Evolutionary conservation across 495 filamentous ascomycete species (phyloP).

Genomic region (Tuber indicum): DNA sequence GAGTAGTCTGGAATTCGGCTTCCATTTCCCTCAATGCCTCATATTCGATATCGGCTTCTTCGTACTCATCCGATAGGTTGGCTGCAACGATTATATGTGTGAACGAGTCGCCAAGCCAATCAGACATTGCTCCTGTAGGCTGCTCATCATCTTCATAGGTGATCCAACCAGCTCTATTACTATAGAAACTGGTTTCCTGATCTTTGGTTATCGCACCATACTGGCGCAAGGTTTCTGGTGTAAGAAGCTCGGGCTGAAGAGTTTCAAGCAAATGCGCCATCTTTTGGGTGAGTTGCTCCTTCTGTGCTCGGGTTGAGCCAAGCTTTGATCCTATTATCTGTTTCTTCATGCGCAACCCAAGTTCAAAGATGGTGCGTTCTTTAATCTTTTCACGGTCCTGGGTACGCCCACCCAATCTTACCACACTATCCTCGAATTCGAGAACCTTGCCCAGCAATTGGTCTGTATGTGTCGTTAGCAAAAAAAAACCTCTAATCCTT

Average conservation of each 20-base stretch:
- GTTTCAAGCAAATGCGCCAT: constrained; percentile 49
- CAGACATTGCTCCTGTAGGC: constrained; percentile 48
- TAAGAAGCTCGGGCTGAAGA: constrained; percentile 49
- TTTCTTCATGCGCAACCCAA: constrained; percentile 45
- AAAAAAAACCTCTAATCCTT: background rate
- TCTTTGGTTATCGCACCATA: constrained; percentile 54
- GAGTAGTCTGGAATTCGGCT: constrained; percentile 49
- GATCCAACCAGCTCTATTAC: constrained; percentile 52
- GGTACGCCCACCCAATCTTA: constrained; percentile 74
- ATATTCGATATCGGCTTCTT: constrained; percentile 60
- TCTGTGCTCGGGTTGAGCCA: constrained; percentile 41
- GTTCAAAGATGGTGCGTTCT: constrained; percentile 57
- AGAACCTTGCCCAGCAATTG: constrained; percentile 68
- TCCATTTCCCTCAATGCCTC: constrained; percentile 62
- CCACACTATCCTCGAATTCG: constrained; percentile 57
- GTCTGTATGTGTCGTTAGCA: constrained; percentile 47
- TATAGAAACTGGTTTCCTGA: constrained; percentile 58
- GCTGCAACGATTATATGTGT: constrained; percentile 44
- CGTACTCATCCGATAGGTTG: constrained; percentile 50
- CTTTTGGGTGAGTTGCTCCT: constrained; percentile 47
- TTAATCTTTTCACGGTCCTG: constrained; percentile 58
- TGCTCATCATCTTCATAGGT: constrained; percentile 41
- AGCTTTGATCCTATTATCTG: constrained; percentile 43
- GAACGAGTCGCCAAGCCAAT: constrained; percentile 58
- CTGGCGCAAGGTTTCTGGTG: constrained; percentile 46